phyloP scores from a whole-genome alignment of 1,284 basidiomycete species.

The Lignosus rhinocerotis region DNA sequence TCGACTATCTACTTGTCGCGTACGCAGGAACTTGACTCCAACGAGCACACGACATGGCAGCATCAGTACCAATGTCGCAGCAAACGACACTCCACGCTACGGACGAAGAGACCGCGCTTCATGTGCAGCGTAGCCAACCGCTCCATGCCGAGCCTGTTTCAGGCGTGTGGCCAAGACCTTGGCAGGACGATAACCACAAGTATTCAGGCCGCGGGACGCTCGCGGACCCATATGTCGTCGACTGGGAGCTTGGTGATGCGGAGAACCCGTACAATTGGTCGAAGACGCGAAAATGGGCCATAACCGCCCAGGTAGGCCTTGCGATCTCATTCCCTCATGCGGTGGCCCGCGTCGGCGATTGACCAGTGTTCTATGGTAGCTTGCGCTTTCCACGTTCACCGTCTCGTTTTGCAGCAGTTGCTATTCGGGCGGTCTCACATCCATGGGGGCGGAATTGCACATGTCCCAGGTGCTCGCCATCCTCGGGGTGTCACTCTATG shows the following conservation, averaged over 20 bases:
- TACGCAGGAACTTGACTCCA: not conserved
- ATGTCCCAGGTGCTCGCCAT: constrained; percentile 56
- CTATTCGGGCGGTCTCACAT: constrained; percentile 56
- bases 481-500: constrained; percentile 63
- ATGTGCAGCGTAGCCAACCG: not conserved
- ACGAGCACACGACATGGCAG: not conserved
- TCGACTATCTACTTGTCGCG: not conserved
- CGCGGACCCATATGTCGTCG: constrained; percentile 55
- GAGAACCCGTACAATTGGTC: constrained; percentile 70
- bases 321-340: not conserved
- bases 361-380: constrained; percentile 13
- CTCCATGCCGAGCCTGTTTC: not conserved
- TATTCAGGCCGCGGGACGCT: constrained; percentile 46
- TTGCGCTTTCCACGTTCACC: constrained; percentile 47
- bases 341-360: not conserved
- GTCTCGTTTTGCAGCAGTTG: constrained; percentile 64
- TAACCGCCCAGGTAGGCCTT: constrained; percentile 50
- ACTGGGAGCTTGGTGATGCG: constrained; percentile 55
- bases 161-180: not conserved
- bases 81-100: constrained; percentile 18
- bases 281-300: constrained; percentile 48
- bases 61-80: constrained; percentile 19
- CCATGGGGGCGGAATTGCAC: constrained; percentile 48
- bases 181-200: constrained; percentile 10
- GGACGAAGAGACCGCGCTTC: constrained; percentile 8